Evolutionary conservation across 208 protist genomes (phyloP), one percentile per base, ranked within the genome.

Genomic region (Porcisia deanei): DNA sequence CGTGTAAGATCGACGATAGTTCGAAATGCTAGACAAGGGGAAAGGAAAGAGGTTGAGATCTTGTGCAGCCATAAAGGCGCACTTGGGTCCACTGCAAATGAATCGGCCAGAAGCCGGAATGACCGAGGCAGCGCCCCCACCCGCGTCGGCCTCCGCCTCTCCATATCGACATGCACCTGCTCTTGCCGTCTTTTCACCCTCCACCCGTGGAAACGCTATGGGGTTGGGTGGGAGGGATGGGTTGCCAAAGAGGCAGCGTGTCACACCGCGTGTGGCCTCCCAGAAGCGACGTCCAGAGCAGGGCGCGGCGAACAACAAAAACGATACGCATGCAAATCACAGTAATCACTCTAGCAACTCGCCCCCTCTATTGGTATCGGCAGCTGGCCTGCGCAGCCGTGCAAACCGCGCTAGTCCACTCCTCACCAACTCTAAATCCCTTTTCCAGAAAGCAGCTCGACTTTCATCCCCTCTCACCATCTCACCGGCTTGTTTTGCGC

Each of bases 191-290:
- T 30, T 59, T 22, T 9, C 18, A 12, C 12, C 68, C 37, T 49
- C 53, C 16, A 18, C 37, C 20, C 49, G 16, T 16, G 52, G 55
- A 16, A 71, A 43, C 12, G n/a, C 61, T 25, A 14, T 5, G 8
- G 41, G 34, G 18, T 52, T 20, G 3, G 57, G 60, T 10, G 71
- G 64, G 20, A 59, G 6, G 16, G 55, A 16, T 57, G 75, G 70
- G 0, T 65, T 71, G 1, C 71, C 55, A 20, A 63, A 76, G 34
- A 66, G 73, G 55, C 76, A 81, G 34, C 61, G 71, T 8, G 71
- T 71, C 2, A 54, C 76, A 20, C 57, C 65, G 39, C 71, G 71
- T 25, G 8, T 76, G 30, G 25, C 57, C 54, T 37, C n/a, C 0
- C 71, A 52, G 64, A 43, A 71, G 45, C 76, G 45, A 34, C 12